phyloP scores from a whole-genome alignment of 345 rosid genomes.

The Crucihimalaya himalaica region DNA sequence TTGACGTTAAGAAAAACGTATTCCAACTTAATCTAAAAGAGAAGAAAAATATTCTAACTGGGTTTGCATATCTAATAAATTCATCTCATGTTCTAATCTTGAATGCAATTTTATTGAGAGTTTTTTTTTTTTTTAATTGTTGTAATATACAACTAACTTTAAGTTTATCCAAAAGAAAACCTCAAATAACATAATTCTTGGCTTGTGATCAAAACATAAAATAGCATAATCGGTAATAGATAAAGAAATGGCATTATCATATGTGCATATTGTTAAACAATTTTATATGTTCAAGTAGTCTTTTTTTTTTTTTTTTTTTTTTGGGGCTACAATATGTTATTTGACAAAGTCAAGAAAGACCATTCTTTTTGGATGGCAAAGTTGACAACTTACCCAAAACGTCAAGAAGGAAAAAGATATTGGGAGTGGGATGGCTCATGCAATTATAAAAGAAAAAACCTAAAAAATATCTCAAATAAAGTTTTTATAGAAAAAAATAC shows the following conservation, averaged over 20 bases:
- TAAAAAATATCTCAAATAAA: too few relatives aligned
- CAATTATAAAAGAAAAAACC: neutral
- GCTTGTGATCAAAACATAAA: neutral
- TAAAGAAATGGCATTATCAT: neutral
- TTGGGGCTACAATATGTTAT: neutral
- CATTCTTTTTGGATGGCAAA: neutral
- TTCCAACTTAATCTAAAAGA: slow-evolving; percentile 12
- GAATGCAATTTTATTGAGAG: too few relatives aligned
- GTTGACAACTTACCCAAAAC: slow-evolving; percentile 10
- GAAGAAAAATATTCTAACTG: neutral
- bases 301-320: neutral
- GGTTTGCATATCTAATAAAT: neutral
- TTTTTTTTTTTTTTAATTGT: too few relatives aligned
- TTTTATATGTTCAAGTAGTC: neutral
- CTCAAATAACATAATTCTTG: neutral
- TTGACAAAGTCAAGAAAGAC: slow-evolving; percentile 30
- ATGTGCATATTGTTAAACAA: neutral
- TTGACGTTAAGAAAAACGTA: slow-evolving; percentile 6
- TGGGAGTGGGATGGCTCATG: slow-evolving; percentile 13
- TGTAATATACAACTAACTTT: too few relatives aligned
- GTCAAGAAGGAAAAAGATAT: slow-evolving; percentile 8
- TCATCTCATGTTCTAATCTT: neutral
- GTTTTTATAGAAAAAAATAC: too few relatives aligned
- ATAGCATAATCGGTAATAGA: too few relatives aligned
- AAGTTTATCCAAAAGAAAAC: too few relatives aligned